Conservation (phyloP, 352 stramenopile species). For the Globisporangium nodosum region DNA sequence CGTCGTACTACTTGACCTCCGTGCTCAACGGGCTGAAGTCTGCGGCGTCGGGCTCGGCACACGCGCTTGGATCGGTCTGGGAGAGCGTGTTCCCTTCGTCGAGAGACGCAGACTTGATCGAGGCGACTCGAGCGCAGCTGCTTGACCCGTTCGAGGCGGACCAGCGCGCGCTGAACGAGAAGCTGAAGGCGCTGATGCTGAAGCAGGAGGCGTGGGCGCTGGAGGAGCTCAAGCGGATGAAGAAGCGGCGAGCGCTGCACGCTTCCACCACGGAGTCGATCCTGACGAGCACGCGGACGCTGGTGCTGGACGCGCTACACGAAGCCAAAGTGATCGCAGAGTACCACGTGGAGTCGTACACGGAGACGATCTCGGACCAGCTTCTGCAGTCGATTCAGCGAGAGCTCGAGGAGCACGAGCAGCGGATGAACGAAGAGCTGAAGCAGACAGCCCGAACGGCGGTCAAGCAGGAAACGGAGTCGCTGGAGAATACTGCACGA, state of each 20-base stretch:
- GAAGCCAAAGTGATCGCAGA: slow-evolving; percentile 30
- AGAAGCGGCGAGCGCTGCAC: slow-evolving; percentile 32
- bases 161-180: slow-evolving; percentile 14
- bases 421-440: slow-evolving; percentile 17
- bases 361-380: slow-evolving; percentile 28
- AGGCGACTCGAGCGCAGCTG: slow-evolving; percentile 5
- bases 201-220: slow-evolving; percentile 35
- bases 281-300: slow-evolving; percentile 29
- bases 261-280: slow-evolving; percentile 27
- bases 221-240: slow-evolving; percentile 41
- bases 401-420: slow-evolving; percentile 32
- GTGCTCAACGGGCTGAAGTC: background rate
- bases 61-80: background rate
- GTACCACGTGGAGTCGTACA: slow-evolving; percentile 33
- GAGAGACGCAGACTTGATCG: slow-evolving; percentile 1
- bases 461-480: slow-evolving; percentile 12
- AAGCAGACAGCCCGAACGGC: slow-evolving; percentile 9
- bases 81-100: background rate
- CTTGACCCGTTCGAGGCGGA: slow-evolving; percentile 13
- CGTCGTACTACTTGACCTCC: background rate
- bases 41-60: background rate
- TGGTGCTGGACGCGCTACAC: slow-evolving; percentile 16
- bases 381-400: slow-evolving; percentile 30
- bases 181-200: slow-evolving; percentile 23
- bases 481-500: background rate